Conservation (phyloP, 2,329 filamentous ascomycete genomes). For the Knufia petricola region DNA sequence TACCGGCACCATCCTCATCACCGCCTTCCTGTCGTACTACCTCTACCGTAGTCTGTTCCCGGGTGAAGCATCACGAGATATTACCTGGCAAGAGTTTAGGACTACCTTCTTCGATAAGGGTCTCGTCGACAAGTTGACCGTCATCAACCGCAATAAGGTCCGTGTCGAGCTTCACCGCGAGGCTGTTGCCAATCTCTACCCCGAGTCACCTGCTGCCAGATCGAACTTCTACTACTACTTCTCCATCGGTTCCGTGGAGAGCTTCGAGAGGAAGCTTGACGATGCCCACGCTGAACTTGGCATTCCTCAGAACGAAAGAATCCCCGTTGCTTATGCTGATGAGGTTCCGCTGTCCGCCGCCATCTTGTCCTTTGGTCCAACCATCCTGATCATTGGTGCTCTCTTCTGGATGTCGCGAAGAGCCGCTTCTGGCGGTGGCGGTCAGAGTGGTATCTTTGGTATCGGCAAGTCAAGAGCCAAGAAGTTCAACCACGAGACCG, state of each 20-base stretch:
- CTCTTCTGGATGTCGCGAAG: constrained; percentile 71
- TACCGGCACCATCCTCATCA: constrained; percentile 46
- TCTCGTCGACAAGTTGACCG: constrained; percentile 80
- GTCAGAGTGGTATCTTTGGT: constrained; percentile 74
- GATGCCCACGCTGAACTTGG: constrained; percentile 77
- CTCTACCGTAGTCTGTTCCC: constrained; percentile 57
- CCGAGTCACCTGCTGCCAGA: constrained; percentile 61
- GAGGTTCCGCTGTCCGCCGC: constrained; percentile 65
- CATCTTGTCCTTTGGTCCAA: constrained; percentile 75
- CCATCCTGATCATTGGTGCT: constrained; percentile 72
- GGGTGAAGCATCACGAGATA: constrained; percentile 61
- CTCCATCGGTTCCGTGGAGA: constrained; percentile 86
- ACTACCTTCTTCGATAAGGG: constrained; percentile 93
- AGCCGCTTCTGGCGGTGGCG: constrained; percentile 57
- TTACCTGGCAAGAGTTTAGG: constrained; percentile 95
- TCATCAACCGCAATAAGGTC: constrained; percentile 68
- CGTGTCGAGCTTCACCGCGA: constrained; percentile 72
- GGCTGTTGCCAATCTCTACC: constrained; percentile 60
- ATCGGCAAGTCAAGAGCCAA: constrained; percentile 94
- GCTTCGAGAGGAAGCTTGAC: constrained; percentile 81
- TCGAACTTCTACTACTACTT: constrained; percentile 80
- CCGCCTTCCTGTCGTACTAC: constrained; percentile 52
- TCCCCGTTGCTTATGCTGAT: constrained; percentile 78
- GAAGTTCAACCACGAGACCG: constrained; percentile 93
- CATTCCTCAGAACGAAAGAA: constrained; percentile 78